Evolutionary conservation across 805 yeast species (phyloP), one percentile per base, ranked within the genome.

Genomic region (Candida qinlingensis): DNA sequence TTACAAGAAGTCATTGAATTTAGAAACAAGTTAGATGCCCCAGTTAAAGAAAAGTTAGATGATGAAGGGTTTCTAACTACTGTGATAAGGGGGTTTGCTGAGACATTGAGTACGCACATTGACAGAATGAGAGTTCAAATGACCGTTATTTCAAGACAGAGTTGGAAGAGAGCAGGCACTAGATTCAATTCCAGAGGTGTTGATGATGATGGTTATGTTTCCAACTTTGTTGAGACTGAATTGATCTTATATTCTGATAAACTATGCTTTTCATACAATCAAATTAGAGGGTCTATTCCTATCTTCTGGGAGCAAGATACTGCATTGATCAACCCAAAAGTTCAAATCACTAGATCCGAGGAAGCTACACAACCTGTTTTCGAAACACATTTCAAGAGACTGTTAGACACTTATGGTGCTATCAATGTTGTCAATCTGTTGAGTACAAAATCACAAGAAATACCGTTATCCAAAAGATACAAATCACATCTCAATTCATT

Each of bases 151-250:
- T 91, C 97, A 1, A 86, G 94, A 57, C 98, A 92, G 65, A 86
- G 96, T n/a, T 94, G 98, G 89, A 83, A 83, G 62, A 73, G 98
- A 49, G 99, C 99, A 2, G 99, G 99, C 5, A 95, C 99, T 0
- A 75, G 99, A 57, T 94, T 81, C 67, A 87, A 88, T 65, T 91
- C 96, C 5, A 77, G 99, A 65, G 99, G 99, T 48, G 83, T 91
- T 34, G 98, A 94, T 66, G 98, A 90, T 62, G 88, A 87, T 51
- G 95, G 96, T 7, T 80, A 90, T 64, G 99, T 92, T 33, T 97
- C 99, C 42, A 94, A 94, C 66, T 94, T 87, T 63, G 96, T 89
- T 30, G 97, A 90, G 61, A 89, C 98, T 0, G 99, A 94, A 64
- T 76, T 87, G 37, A 84, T 94, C 34, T 71, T 83, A 63, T 77